A percentile compares a stretch with the other conserved stretches of the same genome.
Evolutionary conservation across 2,329 filamentous ascomycete genomes (phyloP).

Genomic region (Fusarium tricinctum): DNA sequence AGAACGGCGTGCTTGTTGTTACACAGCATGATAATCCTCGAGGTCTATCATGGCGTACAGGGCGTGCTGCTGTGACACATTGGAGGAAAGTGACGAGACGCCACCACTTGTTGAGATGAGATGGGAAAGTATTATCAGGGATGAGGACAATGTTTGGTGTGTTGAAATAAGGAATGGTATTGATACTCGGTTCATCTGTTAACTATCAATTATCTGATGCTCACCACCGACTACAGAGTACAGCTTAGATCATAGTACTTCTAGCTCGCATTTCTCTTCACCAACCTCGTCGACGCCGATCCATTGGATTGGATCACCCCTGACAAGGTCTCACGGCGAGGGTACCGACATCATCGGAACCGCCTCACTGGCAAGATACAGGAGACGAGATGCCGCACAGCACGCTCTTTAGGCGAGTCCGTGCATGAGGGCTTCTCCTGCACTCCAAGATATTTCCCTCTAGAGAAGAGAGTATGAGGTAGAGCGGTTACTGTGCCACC

Average conservation of each 20-base stretch:
- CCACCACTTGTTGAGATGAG: conserved; percentile 34
- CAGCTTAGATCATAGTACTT: neutral
- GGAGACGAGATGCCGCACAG: conserved; percentile 39
- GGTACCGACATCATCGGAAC: conserved; percentile 45
- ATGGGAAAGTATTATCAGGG: neutral
- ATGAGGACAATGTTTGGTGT: neutral
- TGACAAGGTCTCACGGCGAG: conserved; percentile 41
- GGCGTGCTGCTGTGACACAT: conserved; percentile 28
- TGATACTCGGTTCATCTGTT: neutral
- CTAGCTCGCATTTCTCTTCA: neutral
- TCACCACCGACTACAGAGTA: neutral
- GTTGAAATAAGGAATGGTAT: no score
- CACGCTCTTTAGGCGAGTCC: conserved; percentile 44
- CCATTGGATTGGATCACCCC: conserved; percentile 42
- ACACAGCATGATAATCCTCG: conserved; percentile 32
- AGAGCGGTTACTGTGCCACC: conserved; percentile 31
- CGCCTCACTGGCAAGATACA: conserved; percentile 42
- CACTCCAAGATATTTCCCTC: neutral
- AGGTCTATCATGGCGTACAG: conserved; percentile 28
- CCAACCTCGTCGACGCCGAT: conserved; percentile 17
- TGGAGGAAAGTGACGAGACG: conserved; percentile 30
- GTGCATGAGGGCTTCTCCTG: conserved; percentile 25
- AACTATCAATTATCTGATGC: neutral
- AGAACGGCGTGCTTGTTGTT: conserved; percentile 14
- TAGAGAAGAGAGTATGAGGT: neutral